Conservation (phyloP, 306 rosid species). For the Castanopsis chinensis region DNA sequence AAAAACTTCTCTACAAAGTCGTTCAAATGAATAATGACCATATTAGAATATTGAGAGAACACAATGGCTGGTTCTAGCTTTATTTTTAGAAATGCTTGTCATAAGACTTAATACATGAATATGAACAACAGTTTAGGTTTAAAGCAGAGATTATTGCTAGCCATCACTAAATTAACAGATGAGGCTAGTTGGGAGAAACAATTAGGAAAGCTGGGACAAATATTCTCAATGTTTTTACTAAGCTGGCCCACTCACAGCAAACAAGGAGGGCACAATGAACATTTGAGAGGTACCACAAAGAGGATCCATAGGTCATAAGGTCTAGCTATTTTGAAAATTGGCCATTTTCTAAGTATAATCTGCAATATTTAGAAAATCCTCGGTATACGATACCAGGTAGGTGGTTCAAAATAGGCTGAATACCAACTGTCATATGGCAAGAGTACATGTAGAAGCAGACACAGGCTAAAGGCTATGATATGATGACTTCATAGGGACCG, state of each 20-base stretch:
- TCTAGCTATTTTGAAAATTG: neutral
- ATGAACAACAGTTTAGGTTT: neutral
- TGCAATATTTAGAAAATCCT: constrained; percentile 9
- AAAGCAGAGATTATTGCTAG: constrained; percentile 9
- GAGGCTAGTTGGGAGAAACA: constrained; percentile 1
- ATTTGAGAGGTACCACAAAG: no score
- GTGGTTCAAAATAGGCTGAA: neutral
- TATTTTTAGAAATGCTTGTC: neutral
- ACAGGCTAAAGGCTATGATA: neutral
- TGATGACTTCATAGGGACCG: neutral
- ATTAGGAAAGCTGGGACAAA: neutral
- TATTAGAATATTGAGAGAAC: neutral
- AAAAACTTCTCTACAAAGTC: constrained; percentile 1
- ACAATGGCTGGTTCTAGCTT: neutral
- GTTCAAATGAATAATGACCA: constrained; percentile 13
- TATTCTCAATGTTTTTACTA: neutral
- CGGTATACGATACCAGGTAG: neutral
- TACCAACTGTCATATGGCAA: constrained; percentile 9
- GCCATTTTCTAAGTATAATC: neutral
- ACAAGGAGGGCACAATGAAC: neutral
- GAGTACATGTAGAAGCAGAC: neutral
- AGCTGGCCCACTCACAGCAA: neutral
- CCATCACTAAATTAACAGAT: constrained; percentile 1
- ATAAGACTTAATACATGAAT: constrained; percentile 10
- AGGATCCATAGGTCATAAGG: neutral